Evolutionary conservation across 2,329 filamentous ascomycete genomes (phyloP), one percentile per base, ranked within the genome.

Genomic region (Cladophialophora yegresii): DNA sequence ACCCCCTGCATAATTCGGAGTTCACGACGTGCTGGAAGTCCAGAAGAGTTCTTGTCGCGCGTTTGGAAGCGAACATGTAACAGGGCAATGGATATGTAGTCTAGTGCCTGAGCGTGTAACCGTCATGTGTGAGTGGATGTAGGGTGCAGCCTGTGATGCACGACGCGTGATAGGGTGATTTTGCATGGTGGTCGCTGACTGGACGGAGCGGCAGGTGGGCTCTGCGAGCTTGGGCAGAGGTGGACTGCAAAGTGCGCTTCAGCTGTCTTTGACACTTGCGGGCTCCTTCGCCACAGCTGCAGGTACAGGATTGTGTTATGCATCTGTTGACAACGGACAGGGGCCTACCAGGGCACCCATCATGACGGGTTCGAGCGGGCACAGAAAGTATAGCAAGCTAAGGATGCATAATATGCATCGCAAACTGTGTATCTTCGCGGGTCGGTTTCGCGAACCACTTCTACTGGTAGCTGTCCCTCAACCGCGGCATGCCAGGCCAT

Each of bases 291-390:
- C 67, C 67, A 67, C 67, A 53, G 45, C 60, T 66, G 67, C 67
- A 69, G 67, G 67, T 67, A 69, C 67, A 67, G 58, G 58, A 69
- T 67, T 68, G 58, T 58, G 55, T 65, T 65, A 32, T 62, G 63
- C 63, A 26, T 50, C 47, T 50, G 10, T 50, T 13, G 9, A 43
- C 36, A 7, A n/a, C 36, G 13, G n/a, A 43, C 36, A 43, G 36
- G 36, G 36, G 36, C 8, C 36, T 43, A 28, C 26, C 26, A 6
- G 26, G 26, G 26, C 6, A 20, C n/a, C 16, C 58, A 54, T 13
- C 26, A 26, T n/a, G 13, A 51, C 47, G 36, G 36, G 36, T 43
- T 12, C 16, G 36, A 13, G n/a, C n/a, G 2, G 36, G 6, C 36
- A 43, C 36, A 8, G 36, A n/a, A 40, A 40, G 36, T 43, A 43